Evolutionary conservation across 2,329 filamentous ascomycete genomes (phyloP), one percentile per base, ranked within the genome.

Genomic region (Aureobasidium vineae): DNA sequence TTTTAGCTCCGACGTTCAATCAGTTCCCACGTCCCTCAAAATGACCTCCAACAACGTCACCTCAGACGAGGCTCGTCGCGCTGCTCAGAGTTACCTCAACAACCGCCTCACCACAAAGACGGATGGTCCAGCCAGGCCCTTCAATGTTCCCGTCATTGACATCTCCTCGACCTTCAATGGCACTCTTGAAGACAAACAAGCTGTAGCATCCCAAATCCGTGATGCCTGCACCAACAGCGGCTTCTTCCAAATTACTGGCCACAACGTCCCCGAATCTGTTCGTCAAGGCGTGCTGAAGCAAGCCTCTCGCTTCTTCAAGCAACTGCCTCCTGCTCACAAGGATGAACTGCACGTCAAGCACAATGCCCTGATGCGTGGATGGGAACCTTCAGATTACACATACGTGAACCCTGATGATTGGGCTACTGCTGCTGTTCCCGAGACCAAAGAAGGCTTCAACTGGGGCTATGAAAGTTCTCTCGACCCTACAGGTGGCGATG

Each of bases 301-400:
- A 63, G 77, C 78, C 0, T 74, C 78, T 33, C 71, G 74, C 1
- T 79, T 83, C 64, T 83, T 83, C 64, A 79, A 54, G 66, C 71
- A 76, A 2, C 70, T 82, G 2, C 76, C 79, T 0, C 71, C 78
- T 5, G 76, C 81, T 65, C 80, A 79, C 68, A 83, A 82, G 69
- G 75, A 82, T 66, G 77, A 72, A 0, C 40, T 81, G 15, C 78
- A 80, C 66, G 73, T 79, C 47, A 75, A 75, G 66, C 70, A 78
- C 52, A 78, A 75, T 23, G 73, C 75, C 10, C 74, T 78, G 49
- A 76, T 79, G 40, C 73, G 78, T 40, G 79, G 78, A 0, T 81
- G 75, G 73, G 78, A 80, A 68, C 78, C 78, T 3, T 74, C 82
- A 45, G 81, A 83, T 2, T 80, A 79, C 69, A 83, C 76, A 2